Base-by-base conservation (phyloP, 2,329 filamentous ascomycete species). In the Aschersonia sp. region DNA sequence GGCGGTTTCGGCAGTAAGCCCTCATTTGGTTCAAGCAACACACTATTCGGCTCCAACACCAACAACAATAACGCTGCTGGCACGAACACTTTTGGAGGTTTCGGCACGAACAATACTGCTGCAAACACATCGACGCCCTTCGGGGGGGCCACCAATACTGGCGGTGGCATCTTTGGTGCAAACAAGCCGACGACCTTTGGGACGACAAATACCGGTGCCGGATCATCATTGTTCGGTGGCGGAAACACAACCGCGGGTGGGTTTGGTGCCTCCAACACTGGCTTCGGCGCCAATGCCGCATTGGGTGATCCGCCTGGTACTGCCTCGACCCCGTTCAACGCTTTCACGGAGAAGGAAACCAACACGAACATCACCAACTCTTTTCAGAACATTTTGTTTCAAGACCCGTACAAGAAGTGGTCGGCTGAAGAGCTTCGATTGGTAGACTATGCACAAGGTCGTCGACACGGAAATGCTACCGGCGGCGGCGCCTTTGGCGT, bases 401-500 rank as follows among this genome's bases (percentile, higher is more conserved):
- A 85, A 66, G 79, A 82, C 30, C 77, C 83, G 1, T 94, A 90
- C 68, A 82, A 81, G 63, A 94, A 92, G 62, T 97, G 84, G 71
- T 96, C 90, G 8, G 78, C 86, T n/a, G 92, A 86, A 57, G 83
- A 92, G 63, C 67, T 92, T 47, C 76, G 86, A 58, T 66, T 94
- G 51, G 87, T 80, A 43, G 92, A 98, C 64, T 98, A 98, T 62
- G 78, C 82, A 50, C 85, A 89, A 63, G 89, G 89, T 46, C 81
- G 89, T 50, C 83, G 83, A 47, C 87, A 78, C 61, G 92, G 89
- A 35, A 94, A 90, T 64, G 75, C 77, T 42, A 87, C 83, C 52
- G 87, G 87, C 32, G 84, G 88, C 54, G 88, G 88, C 50, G 85
- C 84, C 6, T 96, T 96, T 63, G 90, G 88, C 14, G 73, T 81